Conservation (phyloP, 768 basidiomycete species). For the Tylopilus intermedius region DNA sequence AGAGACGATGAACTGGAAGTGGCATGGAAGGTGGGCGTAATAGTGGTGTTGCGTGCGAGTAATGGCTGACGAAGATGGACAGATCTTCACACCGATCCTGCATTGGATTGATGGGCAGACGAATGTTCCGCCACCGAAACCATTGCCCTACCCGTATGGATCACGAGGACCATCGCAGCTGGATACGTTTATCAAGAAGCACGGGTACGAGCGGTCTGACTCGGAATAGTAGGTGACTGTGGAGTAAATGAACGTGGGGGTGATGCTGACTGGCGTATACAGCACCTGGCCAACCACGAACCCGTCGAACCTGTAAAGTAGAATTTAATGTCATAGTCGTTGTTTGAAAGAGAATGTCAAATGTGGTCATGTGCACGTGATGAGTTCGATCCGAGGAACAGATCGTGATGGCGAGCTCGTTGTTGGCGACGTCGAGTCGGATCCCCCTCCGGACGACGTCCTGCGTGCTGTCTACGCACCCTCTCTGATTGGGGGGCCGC, state of each 20-base stretch:
- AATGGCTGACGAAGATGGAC: constrained; percentile 6
- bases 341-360: neutral
- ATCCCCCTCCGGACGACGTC: constrained; percentile 25
- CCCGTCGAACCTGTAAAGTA: constrained; percentile 21
- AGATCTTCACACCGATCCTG: constrained; percentile 92
- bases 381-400: constrained; percentile 23
- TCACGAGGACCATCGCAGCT: constrained; percentile 90
- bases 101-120: constrained; percentile 90
- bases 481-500: neutral
- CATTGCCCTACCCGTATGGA: constrained; percentile 82
- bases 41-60: neutral
- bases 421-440: constrained; percentile 19
- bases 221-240: constrained; percentile 63
- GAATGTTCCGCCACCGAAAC: constrained; percentile 58
- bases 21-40: constrained; percentile 83
- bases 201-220: constrained; percentile 66
- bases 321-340: neutral
- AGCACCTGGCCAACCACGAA: constrained; percentile 28
- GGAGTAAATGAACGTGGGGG: neutral
- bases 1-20: constrained; percentile 95
- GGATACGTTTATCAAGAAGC: constrained; percentile 66
- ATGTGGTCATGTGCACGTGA: constrained; percentile 23
- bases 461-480: constrained; percentile 10
- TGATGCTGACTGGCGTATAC: neutral
- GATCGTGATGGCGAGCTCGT: constrained; percentile 27